phyloP scores from a whole-genome alignment of 495 filamentous ascomycete genomes.

The Hypoxylon subgilvum region DNA sequence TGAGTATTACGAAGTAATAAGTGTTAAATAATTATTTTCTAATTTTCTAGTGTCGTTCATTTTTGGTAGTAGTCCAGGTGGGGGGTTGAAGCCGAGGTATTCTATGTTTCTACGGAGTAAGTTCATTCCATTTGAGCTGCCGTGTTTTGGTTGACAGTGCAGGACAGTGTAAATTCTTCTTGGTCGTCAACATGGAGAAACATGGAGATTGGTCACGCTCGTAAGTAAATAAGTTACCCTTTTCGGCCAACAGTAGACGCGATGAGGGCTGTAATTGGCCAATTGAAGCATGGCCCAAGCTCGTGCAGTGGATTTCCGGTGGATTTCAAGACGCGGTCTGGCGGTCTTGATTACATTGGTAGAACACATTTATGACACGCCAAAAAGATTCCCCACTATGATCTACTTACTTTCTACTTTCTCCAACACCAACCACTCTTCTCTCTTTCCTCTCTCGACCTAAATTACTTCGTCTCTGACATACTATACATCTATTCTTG shows the following conservation, averaged over 20 bases:
- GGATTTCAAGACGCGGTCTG: constrained; percentile 29
- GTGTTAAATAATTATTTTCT: too few relatives aligned
- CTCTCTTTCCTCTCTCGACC: constrained; percentile 7
- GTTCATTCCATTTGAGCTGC: constrained; percentile 10
- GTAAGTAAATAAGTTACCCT: constrained; percentile 45
- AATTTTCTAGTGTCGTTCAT: too few relatives aligned
- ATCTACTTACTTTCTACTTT: constrained; percentile 14
- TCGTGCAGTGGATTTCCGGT: constrained; percentile 1
- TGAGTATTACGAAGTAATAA: too few relatives aligned
- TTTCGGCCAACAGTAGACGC: constrained; percentile 31
- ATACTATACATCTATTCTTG: constrained; percentile 8
- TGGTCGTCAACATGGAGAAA: constrained; percentile 36
- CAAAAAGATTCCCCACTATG: constrained; percentile 25
- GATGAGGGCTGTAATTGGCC: constrained; percentile 35
- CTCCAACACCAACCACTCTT: constrained; percentile 16
- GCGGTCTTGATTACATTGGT: constrained; percentile 27
- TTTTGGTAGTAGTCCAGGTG: too few relatives aligned
- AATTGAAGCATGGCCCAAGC: constrained; percentile 23
- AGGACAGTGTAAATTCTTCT: constrained; percentile 8
- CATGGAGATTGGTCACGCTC: too few relatives aligned
- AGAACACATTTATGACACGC: too few relatives aligned
- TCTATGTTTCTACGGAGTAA: background rate
- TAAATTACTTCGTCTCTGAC: background rate
- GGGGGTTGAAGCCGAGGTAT: too few relatives aligned
- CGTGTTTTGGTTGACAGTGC: constrained; percentile 20